These are phyloP conservation scores for Eragrostis curvula DNA, from an alignment of 176 grass and related monocot genomes.

Conservation along the genomic window DNA sequence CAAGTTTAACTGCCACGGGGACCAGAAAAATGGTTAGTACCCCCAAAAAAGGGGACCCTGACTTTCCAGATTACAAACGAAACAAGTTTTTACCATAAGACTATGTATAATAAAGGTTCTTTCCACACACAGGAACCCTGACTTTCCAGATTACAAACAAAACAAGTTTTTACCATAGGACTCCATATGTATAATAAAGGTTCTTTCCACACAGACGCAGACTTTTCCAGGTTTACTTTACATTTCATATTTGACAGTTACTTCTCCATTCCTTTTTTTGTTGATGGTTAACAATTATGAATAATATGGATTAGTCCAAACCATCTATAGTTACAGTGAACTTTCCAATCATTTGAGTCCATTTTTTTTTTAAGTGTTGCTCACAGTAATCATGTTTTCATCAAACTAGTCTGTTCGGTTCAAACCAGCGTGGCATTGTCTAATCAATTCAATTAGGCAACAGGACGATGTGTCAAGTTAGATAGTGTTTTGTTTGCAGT, in stretches of 20 bases:
- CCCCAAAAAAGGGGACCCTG: background rate
- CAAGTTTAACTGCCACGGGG: background rate
- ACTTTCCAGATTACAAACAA: background rate
- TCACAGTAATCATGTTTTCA: background rate
- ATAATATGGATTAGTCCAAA: background rate
- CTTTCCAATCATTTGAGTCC: background rate
- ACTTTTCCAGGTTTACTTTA: background rate
- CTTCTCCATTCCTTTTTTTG: background rate
- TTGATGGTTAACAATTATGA: background rate
- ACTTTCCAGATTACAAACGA: background rate
- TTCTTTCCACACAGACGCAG: background rate
- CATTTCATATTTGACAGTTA: background rate
- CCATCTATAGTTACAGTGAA: background rate
- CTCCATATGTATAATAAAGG: background rate
- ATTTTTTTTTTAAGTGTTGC: background rate
- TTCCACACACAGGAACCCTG: background rate
- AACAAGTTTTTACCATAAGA: background rate
- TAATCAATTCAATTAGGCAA: background rate
- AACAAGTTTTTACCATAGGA: background rate
- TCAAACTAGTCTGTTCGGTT: background rate
- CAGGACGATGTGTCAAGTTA: background rate
- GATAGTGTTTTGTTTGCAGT: too few relatives aligned
- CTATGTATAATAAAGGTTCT: constrained; percentile 7
- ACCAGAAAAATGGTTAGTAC: constrained; percentile 3
- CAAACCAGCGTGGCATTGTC: background rate